Evolutionary conservation across 176 grass and related monocot species (phyloP), one percentile per base, ranked within the genome.

Genomic region (Canna indica): DNA sequence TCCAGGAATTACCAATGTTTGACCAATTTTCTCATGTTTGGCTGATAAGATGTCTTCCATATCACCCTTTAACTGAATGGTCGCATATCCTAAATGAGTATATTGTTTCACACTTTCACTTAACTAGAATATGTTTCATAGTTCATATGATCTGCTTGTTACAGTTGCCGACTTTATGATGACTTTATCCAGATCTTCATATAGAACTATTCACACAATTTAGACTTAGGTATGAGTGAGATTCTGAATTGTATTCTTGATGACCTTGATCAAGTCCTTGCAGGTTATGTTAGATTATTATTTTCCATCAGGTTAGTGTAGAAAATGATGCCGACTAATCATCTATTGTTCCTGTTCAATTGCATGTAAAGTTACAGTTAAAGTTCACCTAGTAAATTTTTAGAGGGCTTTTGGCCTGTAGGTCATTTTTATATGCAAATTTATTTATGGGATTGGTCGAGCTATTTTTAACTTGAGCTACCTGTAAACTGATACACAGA

Each of bases 401-500:
- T n/a, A n/a, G 24, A 15, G 13, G 12, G 26, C 12, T 27, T 15
- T 60, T 28, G 26, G 58, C 24, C n/a, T 14, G 13, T 50, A 50
- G 50, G 17, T 54, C 20, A n/a, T 18, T n/a, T 58, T 58, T 8
- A 58, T 26, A n/a, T 9, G 10, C 25, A 3, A 24, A 57, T 57
- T 58, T 5, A 58, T 58, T 58, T 28, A n/a, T 36, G 24, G 31
- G 31, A 33, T 64, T 64, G 33, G 7, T n/a, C 16, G 0, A 24
- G 34, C 17, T 61, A 58, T 44, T 81, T 80, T 77, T 53, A 73
- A 73, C n/a, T 26, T 47, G 46, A 50, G 46, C 24, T 64, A 13
- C 42, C 30, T 34, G 12, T 25, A 26, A 80, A 31, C 73, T 73
- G 25, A n/a, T 48, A 9, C 54, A 57, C 71, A 99, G 94, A 80